Evolutionary conservation across 2,329 filamentous ascomycete genomes (phyloP), one percentile per base, ranked within the genome.

Genomic region (Aspergillus piperis): DNA sequence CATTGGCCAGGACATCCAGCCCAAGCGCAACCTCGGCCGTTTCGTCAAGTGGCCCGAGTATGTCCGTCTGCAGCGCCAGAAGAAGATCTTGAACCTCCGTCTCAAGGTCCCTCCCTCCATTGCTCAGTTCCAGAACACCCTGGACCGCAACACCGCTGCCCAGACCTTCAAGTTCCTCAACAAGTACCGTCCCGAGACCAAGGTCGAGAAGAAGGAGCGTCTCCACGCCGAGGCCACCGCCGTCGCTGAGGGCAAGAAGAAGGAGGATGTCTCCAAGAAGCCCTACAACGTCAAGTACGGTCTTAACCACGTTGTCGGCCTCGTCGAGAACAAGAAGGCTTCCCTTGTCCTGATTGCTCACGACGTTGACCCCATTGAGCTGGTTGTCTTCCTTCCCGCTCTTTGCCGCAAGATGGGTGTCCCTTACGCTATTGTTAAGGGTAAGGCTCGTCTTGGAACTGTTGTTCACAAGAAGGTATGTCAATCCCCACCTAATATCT

Each of bases 41-140:
- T 97, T 99, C 92, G 93, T 99, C 77, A 96, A 95, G 87, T 99
- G 95, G 95, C 95, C 95, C 81, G 92, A 96, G 85, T 98, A 98
- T 83, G 90, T 99, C 82, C 94, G 93, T 75, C 93, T 98, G 69
- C 95, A 99, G 84, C 92, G 93, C 84, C 87, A 90, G 81, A 87
- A 87, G 83, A 90, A 98, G 91, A 96, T 98, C 83, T 88, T 99
- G 82, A 92, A 94, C 87, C 86, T 99, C 83, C 94, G 95, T 78
- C 86, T 99, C 78, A 99, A 99, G 90, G 95, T 99, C 66, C 95
- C 95, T 67, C 95, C 96, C 77, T 90, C 94, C 73, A 92, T 99
- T 74, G 88, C 94, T 73, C 95, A 99, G 86, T 99, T 98, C 90
- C 89, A 92, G 85, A 90, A 94, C 82, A 92, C 96, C 73, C 90